A percentile compares a stretch with the other conserved stretches of the same genome.
phyloP scores from a whole-genome alignment of 2,329 filamentous ascomycete species.

The Ascochyta pisi region DNA sequence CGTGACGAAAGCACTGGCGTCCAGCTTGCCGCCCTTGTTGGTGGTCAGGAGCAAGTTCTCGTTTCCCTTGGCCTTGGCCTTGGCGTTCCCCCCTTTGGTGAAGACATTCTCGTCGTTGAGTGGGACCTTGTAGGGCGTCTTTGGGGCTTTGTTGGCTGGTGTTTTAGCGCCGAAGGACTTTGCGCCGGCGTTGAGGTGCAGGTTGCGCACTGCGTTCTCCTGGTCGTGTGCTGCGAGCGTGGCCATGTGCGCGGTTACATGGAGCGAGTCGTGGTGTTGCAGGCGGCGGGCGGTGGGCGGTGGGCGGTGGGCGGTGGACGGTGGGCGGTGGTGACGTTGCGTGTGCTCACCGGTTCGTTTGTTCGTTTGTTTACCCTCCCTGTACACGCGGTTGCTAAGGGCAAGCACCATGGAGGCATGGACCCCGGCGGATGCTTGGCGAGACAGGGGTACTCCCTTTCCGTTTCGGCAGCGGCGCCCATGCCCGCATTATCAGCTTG shows the following conservation, averaged over 20 bases:
- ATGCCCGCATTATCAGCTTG: slow-evolving; percentile 41
- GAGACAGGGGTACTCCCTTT: slow-evolving; percentile 24
- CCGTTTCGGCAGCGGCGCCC: slow-evolving; percentile 28
- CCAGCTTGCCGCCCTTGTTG: slow-evolving; percentile 60
- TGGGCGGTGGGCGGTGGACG: background rate
- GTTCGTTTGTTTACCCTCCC: slow-evolving; percentile 20
- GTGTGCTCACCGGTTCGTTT: slow-evolving; percentile 19
- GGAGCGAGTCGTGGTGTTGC: slow-evolving; percentile 32
- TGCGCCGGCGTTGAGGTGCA: slow-evolving; percentile 73
- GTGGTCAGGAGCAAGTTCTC: slow-evolving; percentile 60
- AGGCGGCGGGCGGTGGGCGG: slow-evolving; percentile 4
- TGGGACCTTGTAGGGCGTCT: slow-evolving; percentile 80
- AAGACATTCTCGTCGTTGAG: slow-evolving; percentile 87
- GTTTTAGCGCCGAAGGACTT: slow-evolving; percentile 75
- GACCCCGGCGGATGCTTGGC: slow-evolving; percentile 17
- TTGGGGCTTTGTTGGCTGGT: slow-evolving; percentile 75
- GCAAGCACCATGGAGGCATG: slow-evolving; percentile 1
- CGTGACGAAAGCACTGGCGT: slow-evolving; percentile 75
- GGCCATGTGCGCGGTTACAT: slow-evolving; percentile 58
- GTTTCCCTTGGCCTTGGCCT: slow-evolving; percentile 65
- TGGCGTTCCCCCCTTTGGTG: slow-evolving; percentile 66
- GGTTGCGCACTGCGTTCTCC: slow-evolving; percentile 82
- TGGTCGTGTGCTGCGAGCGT: slow-evolving; percentile 80
- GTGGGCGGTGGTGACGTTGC: slow-evolving; percentile 2
- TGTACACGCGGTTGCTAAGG: slow-evolving; percentile 39